A percentile compares a stretch with the other conserved stretches of the same genome.
These are phyloP conservation scores for Leishmania tarentolae DNA, from an alignment of 208 protist species.

Conservation along the genomic window DNA sequence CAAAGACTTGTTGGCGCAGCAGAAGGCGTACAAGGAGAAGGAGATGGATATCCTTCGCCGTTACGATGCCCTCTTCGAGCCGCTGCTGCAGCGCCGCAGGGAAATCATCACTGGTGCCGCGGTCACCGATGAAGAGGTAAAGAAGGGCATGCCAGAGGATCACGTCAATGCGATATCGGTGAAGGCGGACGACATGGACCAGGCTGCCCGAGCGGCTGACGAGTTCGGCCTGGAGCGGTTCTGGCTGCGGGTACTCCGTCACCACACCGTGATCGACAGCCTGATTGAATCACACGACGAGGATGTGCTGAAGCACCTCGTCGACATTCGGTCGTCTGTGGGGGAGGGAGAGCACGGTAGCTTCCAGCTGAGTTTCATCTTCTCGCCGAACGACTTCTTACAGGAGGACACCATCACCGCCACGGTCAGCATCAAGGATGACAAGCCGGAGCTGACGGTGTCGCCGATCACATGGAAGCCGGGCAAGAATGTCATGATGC, in stretches of 20 bases:
- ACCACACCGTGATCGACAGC: constrained; percentile 68
- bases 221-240: constrained; percentile 56
- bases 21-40: constrained; percentile 65
- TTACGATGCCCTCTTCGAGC: constrained; percentile 72
- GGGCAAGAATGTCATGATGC: constrained; percentile 77
- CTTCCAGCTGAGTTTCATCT: constrained; percentile 81
- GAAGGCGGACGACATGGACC: constrained; percentile 13
- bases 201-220: constrained; percentile 23
- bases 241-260: constrained; percentile 73
- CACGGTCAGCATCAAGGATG: constrained; percentile 49
- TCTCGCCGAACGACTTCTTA: constrained; percentile 83
- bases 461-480: constrained; percentile 78
- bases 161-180: constrained; percentile 57
- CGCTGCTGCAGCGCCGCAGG: constrained; percentile 63
- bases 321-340: constrained; percentile 61
- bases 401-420: constrained; percentile 71
- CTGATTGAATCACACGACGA: constrained; percentile 81
- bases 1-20: constrained; percentile 62
- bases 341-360: constrained; percentile 61
- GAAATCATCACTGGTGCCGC: constrained; percentile 77
- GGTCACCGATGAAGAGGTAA: constrained; percentile 72
- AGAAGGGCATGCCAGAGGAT: constrained; percentile 65
- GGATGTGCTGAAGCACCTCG: constrained; percentile 65
- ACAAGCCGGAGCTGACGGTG: constrained; percentile 45
- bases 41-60: constrained; percentile 68